Evolutionary conservation across 2,329 filamentous ascomycete genomes (phyloP).

Genomic region (Truncatella angustata): DNA sequence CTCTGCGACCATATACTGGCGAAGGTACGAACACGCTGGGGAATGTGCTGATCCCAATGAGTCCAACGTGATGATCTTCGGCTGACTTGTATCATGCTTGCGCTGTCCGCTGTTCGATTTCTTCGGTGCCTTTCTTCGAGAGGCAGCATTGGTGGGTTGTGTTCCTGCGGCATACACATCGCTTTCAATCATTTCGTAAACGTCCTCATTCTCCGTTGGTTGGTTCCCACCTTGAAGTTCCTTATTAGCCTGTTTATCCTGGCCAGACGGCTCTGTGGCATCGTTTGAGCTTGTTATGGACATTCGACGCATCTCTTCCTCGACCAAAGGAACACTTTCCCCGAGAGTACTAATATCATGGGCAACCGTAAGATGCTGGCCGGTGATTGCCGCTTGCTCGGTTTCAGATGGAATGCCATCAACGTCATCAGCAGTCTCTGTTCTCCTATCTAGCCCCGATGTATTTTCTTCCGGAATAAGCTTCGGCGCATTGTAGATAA

Average conservation of each 20-base stretch:
- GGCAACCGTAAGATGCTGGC: neutral
- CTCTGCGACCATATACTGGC: conserved; percentile 75
- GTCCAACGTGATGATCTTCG: conserved; percentile 82
- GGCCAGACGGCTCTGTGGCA: neutral
- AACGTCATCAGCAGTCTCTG: neutral
- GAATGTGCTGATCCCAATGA: conserved; percentile 70
- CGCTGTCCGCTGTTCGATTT: conserved; percentile 29
- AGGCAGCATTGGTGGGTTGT: neutral
- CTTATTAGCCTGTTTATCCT: no score
- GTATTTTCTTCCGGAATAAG: conserved; percentile 40
- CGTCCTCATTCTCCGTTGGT: no score
- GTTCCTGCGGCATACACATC: no score
- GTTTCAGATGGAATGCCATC: neutral
- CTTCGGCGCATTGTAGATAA: conserved; percentile 83
- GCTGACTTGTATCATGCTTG: conserved; percentile 50
- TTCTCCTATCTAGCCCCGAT: neutral
- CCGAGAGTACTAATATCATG: neutral
- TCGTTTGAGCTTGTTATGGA: neutral
- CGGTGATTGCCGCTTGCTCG: neutral
- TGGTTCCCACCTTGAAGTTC: no score
- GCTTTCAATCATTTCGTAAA: neutral
- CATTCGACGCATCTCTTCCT: conserved; percentile 6
- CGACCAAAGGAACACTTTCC: neutral
- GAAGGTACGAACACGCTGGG: conserved; percentile 64
- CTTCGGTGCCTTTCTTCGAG: conserved; percentile 29